Conservation (phyloP, 352 stramenopile genomes). For the Blastocystis sp. region DNA sequence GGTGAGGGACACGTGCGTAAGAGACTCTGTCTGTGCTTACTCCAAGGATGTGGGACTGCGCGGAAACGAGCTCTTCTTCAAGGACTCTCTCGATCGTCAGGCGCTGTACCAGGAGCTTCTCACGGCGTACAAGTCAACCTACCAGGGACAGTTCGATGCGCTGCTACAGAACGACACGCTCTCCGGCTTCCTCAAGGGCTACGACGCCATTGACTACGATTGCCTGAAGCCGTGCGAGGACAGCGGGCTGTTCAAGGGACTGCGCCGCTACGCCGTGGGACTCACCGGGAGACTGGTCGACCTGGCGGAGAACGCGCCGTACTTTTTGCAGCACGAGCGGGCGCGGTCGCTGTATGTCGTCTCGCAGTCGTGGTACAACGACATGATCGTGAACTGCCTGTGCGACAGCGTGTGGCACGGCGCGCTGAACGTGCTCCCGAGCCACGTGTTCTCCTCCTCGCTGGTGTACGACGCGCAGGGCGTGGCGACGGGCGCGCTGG, state of each 20-base stretch:
- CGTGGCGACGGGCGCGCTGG: constrained; percentile 11
- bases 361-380: constrained; percentile 58
- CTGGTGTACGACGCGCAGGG: constrained; percentile 32
- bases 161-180: constrained; percentile 1
- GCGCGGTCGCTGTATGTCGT: not conserved
- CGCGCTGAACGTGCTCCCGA: not conserved
- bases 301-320: not conserved
- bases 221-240: constrained; percentile 12
- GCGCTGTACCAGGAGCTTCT: constrained; percentile 6
- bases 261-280: constrained; percentile 10
- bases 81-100: constrained; percentile 1
- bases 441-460: constrained; percentile 12
- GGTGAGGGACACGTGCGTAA: constrained; percentile 34
- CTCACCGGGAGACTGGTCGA: constrained; percentile 34
- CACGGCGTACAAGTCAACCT: not conserved
- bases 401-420: not conserved
- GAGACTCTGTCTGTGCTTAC: not conserved
- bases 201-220: constrained; percentile 16
- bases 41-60: constrained; percentile 31
- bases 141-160: not conserved
- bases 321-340: not conserved
- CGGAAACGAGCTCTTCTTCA: constrained; percentile 38
- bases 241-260: constrained; percentile 16
- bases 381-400: constrained; percentile 44
- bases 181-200: constrained; percentile 14